Conservation (phyloP, 352 stramenopile species). For the Achlya hypogyna region DNA sequence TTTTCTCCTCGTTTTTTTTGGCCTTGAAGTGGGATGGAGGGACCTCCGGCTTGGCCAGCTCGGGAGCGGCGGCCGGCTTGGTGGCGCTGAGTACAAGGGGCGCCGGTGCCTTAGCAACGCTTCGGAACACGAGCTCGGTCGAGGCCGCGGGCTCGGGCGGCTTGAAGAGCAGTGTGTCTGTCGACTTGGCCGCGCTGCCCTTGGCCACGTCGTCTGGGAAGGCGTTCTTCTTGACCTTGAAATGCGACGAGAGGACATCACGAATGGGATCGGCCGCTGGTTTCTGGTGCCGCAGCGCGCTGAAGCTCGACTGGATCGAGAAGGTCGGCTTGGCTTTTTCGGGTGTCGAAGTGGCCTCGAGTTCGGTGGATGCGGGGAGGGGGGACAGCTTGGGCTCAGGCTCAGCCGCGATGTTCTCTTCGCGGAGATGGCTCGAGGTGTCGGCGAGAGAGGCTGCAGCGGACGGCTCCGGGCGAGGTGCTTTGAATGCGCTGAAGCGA, state of each 20-base stretch:
- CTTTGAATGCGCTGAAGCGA: not conserved
- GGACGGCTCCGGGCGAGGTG: not conserved
- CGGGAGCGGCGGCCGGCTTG: too few species aligned
- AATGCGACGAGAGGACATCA: not conserved
- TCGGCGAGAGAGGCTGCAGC: not conserved
- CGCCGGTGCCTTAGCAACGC: too few species aligned
- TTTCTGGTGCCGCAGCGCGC: not conserved
- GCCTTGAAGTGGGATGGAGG: not conserved
- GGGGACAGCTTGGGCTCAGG: not conserved
- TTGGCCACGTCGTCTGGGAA: too few species aligned
- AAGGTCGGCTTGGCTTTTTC: not conserved
- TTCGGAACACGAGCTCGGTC: too few species aligned
- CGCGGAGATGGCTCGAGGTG: not conserved
- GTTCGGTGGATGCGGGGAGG: not conserved
- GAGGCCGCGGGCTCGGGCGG: too few species aligned
- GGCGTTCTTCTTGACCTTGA: not conserved
- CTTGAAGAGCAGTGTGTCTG: too few species aligned
- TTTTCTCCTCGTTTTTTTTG: not conserved
- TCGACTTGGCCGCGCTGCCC: too few species aligned
- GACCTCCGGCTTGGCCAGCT: too few species aligned
- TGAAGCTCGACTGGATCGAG: not conserved
- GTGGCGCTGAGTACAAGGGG: too few species aligned
- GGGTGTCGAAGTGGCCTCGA: not conserved
- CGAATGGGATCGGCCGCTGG: not conserved
- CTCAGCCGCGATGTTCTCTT: not conserved